phyloP scores from a whole-genome alignment of 2,329 filamentous ascomycete genomes.

The Stromatinia cepivora region DNA sequence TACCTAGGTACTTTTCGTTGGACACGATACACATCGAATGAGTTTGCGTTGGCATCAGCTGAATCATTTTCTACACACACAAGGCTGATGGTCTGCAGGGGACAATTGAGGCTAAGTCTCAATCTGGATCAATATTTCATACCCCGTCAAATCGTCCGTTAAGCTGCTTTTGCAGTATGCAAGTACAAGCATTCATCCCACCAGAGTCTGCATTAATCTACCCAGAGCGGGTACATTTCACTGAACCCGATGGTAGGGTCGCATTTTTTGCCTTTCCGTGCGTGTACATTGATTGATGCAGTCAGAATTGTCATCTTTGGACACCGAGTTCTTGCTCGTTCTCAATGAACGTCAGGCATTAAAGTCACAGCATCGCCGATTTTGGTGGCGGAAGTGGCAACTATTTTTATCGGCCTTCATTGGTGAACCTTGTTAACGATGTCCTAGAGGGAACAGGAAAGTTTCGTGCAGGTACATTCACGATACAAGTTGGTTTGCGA shows the following conservation, averaged over 20 bases:
- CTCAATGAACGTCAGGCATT: conserved; percentile 23
- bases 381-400: conserved; percentile 25
- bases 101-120: conserved; percentile 14
- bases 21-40: background rate
- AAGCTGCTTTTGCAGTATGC: conserved; percentile 22
- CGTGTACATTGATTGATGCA: conserved; percentile 19
- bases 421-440: conserved; percentile 5
- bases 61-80: conserved; percentile 16
- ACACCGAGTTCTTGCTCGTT: conserved; percentile 18
- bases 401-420: conserved; percentile 8
- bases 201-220: conserved; percentile 11
- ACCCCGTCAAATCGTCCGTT: conserved; percentile 9
- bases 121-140: conserved; percentile 17
- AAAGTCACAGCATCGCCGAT: conserved; percentile 21
- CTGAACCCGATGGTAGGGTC: conserved; percentile 5
- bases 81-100: conserved; percentile 22
- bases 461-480: conserved; percentile 15
- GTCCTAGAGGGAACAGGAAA: background rate
- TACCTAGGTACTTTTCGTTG: background rate
- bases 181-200: conserved; percentile 25
- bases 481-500: conserved; percentile 22
- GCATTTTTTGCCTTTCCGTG: conserved; percentile 12
- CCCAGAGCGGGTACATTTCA: conserved; percentile 17
- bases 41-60: conserved; percentile 20
- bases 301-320: conserved; percentile 12